phyloP scores from a whole-genome alignment of 2,329 filamentous ascomycete genomes.

The Proliferodiscus dingleyae region DNA sequence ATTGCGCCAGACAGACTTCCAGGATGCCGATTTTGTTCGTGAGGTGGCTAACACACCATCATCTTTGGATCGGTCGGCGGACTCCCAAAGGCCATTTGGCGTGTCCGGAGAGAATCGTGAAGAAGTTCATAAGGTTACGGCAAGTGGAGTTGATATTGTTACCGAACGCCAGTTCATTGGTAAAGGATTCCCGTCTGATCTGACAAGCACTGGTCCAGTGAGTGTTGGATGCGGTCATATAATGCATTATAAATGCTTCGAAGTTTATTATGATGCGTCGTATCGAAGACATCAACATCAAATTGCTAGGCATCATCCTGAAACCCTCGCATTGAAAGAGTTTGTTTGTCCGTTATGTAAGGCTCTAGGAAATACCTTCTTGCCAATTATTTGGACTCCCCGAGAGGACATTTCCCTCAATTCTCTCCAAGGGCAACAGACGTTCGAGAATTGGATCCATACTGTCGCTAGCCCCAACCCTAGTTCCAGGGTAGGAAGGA shows the following conservation, averaged over 20 bases:
- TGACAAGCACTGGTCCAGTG: constrained; percentile 68
- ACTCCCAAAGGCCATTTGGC: constrained; percentile 80
- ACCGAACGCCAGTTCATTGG: constrained; percentile 78
- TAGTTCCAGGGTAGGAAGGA: constrained; percentile 10
- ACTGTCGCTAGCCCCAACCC: constrained; percentile 7
- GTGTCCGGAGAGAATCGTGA: constrained; percentile 82
- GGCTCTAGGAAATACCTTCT: constrained; percentile 87
- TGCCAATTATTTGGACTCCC: constrained; percentile 93
- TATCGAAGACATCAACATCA: constrained; percentile 81
- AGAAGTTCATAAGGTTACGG: constrained; percentile 69
- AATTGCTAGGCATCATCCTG: constrained; percentile 90
- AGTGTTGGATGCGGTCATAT: constrained; percentile 93
- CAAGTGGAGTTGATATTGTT: constrained; percentile 64
- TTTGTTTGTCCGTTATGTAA: constrained; percentile 98
- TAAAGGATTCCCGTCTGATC: constrained; percentile 74
- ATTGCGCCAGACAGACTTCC: constrained; percentile 77
- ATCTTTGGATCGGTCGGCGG: constrained; percentile 80
- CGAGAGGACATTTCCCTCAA: constrained; percentile 80
- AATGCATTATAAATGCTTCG: constrained; percentile 97
- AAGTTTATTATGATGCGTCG: constrained; percentile 82
- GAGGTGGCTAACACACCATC: constrained; percentile 75
- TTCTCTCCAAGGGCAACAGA: constrained; percentile 52
- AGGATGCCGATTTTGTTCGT: constrained; percentile 76
- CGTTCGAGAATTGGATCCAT: constrained; percentile 49
- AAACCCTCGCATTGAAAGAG: constrained; percentile 71